A percentile compares a stretch with the other conserved stretches of the same genome.
phyloP scores from a whole-genome alignment of 2,329 filamentous ascomycete genomes.

The Grosmannia clavigera region DNA sequence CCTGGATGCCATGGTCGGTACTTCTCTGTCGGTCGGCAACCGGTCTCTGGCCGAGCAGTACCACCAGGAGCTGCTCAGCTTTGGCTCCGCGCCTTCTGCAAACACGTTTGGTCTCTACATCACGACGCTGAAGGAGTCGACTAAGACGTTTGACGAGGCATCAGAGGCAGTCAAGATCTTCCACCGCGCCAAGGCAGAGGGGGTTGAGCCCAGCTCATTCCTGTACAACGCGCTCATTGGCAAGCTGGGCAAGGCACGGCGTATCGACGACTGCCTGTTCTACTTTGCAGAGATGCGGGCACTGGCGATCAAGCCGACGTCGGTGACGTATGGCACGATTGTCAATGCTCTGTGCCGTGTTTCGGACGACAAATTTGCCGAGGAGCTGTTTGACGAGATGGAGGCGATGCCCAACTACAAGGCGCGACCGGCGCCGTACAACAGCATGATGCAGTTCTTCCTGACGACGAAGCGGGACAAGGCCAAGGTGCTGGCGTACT shows the following conservation, averaged over 20 bases:
- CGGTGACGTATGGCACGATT: slow-evolving; percentile 94
- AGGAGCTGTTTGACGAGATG: slow-evolving; percentile 98
- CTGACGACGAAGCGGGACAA: slow-evolving; percentile 94
- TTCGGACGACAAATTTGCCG: slow-evolving; percentile 93
- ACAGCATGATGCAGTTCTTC: slow-evolving; percentile 99
- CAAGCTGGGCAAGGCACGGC: slow-evolving; percentile 93
- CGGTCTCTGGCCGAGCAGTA: slow-evolving; percentile 72
- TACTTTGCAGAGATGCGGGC: slow-evolving; percentile 98
- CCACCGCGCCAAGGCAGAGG: slow-evolving; percentile 81
- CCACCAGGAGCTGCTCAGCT: slow-evolving; percentile 81
- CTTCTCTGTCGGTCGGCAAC: slow-evolving; percentile 72
- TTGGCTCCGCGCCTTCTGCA: slow-evolving; percentile 83
- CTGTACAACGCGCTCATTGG: slow-evolving; percentile 96
- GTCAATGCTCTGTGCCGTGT: slow-evolving; percentile 96
- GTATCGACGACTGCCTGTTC: slow-evolving; percentile 94
- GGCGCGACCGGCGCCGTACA: slow-evolving; percentile 91
- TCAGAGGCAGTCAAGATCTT: slow-evolving; percentile 97
- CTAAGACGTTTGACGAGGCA: slow-evolving; percentile 95
- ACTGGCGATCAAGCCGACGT: slow-evolving; percentile 85
- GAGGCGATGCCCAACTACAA: slow-evolving; percentile 98
- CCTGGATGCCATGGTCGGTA: slow-evolving; percentile 90
- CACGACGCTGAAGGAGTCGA: slow-evolving; percentile 94
- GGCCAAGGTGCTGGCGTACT: slow-evolving; percentile 85
- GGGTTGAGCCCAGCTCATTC: slow-evolving; percentile 92
- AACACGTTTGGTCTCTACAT: slow-evolving; percentile 99